Conservation (phyloP, 2,329 filamentous ascomycete species). For the Aspergillus melleus region DNA sequence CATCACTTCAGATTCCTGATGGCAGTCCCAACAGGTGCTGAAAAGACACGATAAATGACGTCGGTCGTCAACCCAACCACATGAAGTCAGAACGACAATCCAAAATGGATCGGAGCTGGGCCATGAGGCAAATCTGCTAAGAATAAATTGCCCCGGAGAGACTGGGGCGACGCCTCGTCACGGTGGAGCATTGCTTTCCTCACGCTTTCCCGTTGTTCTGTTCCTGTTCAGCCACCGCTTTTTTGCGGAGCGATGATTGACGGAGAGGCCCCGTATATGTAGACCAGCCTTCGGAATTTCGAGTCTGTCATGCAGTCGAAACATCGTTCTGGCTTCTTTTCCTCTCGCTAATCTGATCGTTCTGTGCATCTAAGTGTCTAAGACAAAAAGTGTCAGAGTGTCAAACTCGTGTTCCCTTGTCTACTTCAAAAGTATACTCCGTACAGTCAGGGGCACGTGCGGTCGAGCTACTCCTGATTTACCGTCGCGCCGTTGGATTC, state of each 20-base stretch:
- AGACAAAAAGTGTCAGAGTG: background rate
- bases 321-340: background rate
- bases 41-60: background rate
- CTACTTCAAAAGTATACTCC: too few relatives aligned
- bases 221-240: constrained; percentile 35
- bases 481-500: background rate
- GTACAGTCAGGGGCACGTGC: background rate
- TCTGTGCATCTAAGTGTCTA: background rate
- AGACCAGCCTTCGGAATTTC: constrained; percentile 23
- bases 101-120: background rate
- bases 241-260: constrained; percentile 13
- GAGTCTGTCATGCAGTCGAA: background rate
- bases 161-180: constrained; percentile 6
- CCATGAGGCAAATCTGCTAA: constrained; percentile 11
- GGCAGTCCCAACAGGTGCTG: background rate
- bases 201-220: background rate
- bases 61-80: background rate
- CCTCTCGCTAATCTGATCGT: background rate
- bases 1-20: background rate
- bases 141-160: constrained; percentile 9
- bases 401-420: background rate
- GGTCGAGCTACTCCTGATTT: background rate
- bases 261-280: background rate
- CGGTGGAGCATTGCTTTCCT: constrained; percentile 20
- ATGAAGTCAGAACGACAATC: background rate